Evolutionary conservation across 192 early-diverging fungal species (phyloP), one percentile per base, ranked within the genome.

Genomic region (Bifiguratus adelaidae): DNA sequence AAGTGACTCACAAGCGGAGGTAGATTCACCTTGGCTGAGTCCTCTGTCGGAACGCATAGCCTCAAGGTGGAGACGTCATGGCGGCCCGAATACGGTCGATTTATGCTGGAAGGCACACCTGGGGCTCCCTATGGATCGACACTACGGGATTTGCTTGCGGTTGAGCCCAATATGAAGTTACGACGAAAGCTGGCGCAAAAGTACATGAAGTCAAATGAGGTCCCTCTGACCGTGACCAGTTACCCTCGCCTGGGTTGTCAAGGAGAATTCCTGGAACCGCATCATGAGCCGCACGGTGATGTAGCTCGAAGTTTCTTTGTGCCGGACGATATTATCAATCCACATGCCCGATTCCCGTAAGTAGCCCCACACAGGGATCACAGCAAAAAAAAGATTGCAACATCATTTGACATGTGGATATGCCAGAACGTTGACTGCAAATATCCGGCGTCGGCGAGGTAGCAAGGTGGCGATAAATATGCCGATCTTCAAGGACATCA

Each of bases 21-120:
- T 36, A 12, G n/a, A 3, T 9, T 20, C 25, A 21, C n/a, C n/a
- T n/a, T n/a, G n/a, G n/a, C n/a, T 51, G n/a, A 9, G n/a, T 30
- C n/a, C 4, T 29, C 18, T 45, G 27, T 30, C 26, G 3, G n/a
- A 45, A 29, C 24, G 27, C 35, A 18, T 18, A 20, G 28, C 16
- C 41, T 20, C 30, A 27, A 36, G 56, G 56, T n/a, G 30, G 32
- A 84, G 58, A 78, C 84, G 11, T 80, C 88, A 20, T 99, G 94
- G 93, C 77, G 87, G 53, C 92, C 92, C 26, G 95, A 99, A 60
- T 99, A 91, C 63, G 95, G 88, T 13, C 74, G 90, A 22, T 99
- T 85, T 69, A 99, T 99, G 95, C 66, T 95, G 52, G 95, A 97
- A 70, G 86, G 85, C 32, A 95, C 95, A 0, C 95, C 95, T 7